These are phyloP conservation scores for Capsella rubella DNA, from an alignment of 441 rosid species.

Conservation along the genomic window DNA sequence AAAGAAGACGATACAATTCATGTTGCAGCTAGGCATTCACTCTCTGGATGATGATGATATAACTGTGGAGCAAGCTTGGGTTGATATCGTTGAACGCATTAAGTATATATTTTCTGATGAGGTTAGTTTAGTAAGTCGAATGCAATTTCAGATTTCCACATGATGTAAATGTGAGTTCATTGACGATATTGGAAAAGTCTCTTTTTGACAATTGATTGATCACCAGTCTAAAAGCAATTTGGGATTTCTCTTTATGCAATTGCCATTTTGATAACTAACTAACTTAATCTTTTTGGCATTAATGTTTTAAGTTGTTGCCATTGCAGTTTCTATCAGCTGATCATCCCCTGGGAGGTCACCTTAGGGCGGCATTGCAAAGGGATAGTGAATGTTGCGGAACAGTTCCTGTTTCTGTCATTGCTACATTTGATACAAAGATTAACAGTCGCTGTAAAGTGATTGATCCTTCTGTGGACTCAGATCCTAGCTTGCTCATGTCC, in stretches of 20 bases:
- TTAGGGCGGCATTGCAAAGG: conserved; percentile 73
- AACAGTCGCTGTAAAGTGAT: conserved; percentile 69
- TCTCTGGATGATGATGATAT: conserved; percentile 49
- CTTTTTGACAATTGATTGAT: neutral
- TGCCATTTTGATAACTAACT: neutral
- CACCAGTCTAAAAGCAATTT: neutral
- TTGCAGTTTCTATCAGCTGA: conserved; percentile 69
- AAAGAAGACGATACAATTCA: neutral
- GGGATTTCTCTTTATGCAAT: neutral
- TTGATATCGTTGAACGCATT: conserved; percentile 61
- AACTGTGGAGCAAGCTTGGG: conserved; percentile 66
- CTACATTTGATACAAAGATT: conserved; percentile 71
- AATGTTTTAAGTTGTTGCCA: conserved; percentile 6
- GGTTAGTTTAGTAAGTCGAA: conserved; percentile 56
- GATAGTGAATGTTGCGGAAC: conserved; percentile 63
- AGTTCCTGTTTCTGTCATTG: conserved; percentile 77
- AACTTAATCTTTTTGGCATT: neutral
- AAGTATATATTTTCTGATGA: conserved; percentile 67
- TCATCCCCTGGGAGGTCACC: conserved; percentile 82
- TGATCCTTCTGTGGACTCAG: conserved; percentile 66
- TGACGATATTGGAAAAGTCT: neutral
- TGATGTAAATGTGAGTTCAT: no score
- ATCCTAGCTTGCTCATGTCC: conserved; percentile 64
- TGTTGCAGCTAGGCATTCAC: conserved; percentile 72
- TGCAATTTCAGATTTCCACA: neutral